Evolutionary conservation across 768 basidiomycete species (phyloP).

Genomic region (Collybia mongolica): DNA sequence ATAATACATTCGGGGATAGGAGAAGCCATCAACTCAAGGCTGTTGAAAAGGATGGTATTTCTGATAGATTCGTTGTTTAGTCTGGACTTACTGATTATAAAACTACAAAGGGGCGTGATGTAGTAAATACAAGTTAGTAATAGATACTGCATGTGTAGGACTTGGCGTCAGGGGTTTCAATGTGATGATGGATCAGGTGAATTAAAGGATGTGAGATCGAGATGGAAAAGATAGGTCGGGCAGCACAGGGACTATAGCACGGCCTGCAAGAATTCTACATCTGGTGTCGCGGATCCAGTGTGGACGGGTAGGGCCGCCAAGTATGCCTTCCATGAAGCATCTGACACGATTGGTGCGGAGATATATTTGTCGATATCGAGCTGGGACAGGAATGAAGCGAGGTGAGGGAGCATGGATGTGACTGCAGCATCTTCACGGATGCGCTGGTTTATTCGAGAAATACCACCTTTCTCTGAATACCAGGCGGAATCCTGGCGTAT

Average conservation of each 20-base stretch:
- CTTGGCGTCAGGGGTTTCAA: too few relatives aligned
- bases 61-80: conserved; percentile 7
- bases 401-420: conserved; percentile 39
- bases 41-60: not conserved
- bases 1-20: not conserved
- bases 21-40: not conserved
- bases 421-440: conserved; percentile 46
- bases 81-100: not conserved
- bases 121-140: conserved; percentile 4
- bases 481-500: conserved; percentile 57
- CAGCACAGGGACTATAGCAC: conserved; percentile 30
- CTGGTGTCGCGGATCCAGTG: conserved; percentile 38
- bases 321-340: conserved; percentile 49
- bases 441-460: conserved; percentile 48
- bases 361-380: conserved; percentile 51
- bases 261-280: conserved; percentile 37
- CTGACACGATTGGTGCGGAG: conserved; percentile 52
- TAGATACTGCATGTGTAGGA: conserved; percentile 2
- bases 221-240: not conserved
- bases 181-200: too few relatives aligned
- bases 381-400: conserved; percentile 38
- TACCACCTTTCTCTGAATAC: conserved; percentile 52
- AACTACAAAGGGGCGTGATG: too few relatives aligned
- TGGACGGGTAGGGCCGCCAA: conserved; percentile 36
- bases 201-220: too few relatives aligned